Percentiles rank a stretch among this genome's conserved stretches.
Evolutionary conservation across 768 basidiomycete species (phyloP).

Genomic region (Clitopilus passeckerianus): DNA sequence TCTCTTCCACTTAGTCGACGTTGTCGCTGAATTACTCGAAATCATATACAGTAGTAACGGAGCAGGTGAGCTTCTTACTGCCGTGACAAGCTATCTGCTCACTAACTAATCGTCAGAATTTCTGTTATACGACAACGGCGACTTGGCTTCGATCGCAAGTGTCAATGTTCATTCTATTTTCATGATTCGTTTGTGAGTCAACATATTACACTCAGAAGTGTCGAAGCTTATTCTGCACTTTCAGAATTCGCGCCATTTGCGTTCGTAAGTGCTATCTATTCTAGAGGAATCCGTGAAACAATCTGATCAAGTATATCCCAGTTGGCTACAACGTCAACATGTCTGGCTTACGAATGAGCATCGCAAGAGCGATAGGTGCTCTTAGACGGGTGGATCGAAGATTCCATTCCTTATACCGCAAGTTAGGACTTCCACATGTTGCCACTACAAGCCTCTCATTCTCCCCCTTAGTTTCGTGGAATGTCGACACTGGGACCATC

Average conservation of each 20-base stretch:
- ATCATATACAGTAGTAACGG: slow-evolving; percentile 21
- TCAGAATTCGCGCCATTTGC: slow-evolving; percentile 42
- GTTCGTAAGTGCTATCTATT: slow-evolving; percentile 45
- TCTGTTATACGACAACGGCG: slow-evolving; percentile 20
- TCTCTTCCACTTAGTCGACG: slow-evolving; percentile 7
- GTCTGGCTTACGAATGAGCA: slow-evolving; percentile 6
- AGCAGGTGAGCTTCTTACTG: slow-evolving; percentile 23
- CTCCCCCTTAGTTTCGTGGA: slow-evolving; percentile 13
- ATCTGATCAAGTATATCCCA: no score
- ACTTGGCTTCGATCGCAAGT: slow-evolving; percentile 12
- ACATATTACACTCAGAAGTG: neutral
- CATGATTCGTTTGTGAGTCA: slow-evolving; percentile 42
- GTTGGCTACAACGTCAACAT: slow-evolving; percentile 23
- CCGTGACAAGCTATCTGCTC: no score
- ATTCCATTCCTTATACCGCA: slow-evolving; percentile 8
- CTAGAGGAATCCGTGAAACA: no score
- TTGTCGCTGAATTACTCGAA: slow-evolving; percentile 19
- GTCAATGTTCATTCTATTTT: slow-evolving; percentile 28
- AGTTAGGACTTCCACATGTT: slow-evolving; percentile 4
- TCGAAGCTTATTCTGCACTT: no score
- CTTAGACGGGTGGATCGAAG: slow-evolving; percentile 9
- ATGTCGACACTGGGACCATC: slow-evolving; percentile 19
- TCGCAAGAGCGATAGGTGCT: slow-evolving; percentile 14
- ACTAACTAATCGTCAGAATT: no score
- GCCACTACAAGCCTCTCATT: neutral